Evolutionary conservation across 2,329 filamentous ascomycete species (phyloP).

Genomic region (Arthrocladium fulminans): DNA sequence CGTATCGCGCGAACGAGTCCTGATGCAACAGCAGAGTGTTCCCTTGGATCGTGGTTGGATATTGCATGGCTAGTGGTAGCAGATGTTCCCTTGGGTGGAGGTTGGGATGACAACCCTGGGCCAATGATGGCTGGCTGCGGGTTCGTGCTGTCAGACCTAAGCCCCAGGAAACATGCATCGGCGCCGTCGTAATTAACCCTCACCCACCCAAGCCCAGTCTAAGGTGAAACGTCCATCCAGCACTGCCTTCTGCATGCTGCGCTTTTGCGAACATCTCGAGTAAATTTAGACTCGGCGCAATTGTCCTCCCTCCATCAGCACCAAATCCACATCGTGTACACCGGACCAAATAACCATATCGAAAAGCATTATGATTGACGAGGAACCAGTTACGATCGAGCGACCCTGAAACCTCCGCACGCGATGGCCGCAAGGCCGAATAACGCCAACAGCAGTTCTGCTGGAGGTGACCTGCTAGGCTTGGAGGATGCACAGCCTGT

Average conservation of each 20-base stretch:
- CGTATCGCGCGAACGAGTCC: constrained; percentile 79
- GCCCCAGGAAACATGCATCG: neutral
- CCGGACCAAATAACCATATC: neutral
- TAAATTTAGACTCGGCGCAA: neutral
- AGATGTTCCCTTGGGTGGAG: too few relatives aligned
- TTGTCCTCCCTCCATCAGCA: neutral
- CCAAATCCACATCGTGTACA: neutral
- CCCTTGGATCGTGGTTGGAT: too few relatives aligned
- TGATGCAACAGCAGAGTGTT: too few relatives aligned
- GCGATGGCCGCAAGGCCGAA: constrained; percentile 19
- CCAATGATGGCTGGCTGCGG: neutral
- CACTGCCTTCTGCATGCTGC: neutral
- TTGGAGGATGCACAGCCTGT: constrained; percentile 32
- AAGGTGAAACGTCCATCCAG: neutral
- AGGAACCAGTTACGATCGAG: neutral
- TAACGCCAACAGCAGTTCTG: constrained; percentile 15
- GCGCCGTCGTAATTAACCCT: neutral
- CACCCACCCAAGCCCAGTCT: too few relatives aligned
- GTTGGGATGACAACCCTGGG: too few relatives aligned
- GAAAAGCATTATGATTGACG: neutral
- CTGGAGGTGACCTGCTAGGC: constrained; percentile 35
- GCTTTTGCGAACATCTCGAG: neutral
- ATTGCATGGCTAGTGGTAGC: too few relatives aligned
- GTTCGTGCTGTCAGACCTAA: neutral
- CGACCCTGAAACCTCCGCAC: constrained; percentile 2